A percentile compares a stretch with the other conserved stretches of the same genome.
phyloP scores from a whole-genome alignment of 495 filamentous ascomycete species.

The Cairneyella variabilis region DNA sequence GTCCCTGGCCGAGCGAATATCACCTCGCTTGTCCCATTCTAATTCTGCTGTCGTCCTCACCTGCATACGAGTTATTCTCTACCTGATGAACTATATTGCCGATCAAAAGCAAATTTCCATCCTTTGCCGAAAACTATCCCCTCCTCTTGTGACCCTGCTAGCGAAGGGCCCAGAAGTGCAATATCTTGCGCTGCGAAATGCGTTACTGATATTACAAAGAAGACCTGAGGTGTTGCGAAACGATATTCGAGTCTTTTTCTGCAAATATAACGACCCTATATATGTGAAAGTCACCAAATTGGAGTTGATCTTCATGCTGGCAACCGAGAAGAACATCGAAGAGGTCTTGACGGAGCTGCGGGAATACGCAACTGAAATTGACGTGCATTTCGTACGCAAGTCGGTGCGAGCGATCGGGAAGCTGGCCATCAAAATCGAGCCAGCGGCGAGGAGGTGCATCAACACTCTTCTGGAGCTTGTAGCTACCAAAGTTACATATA shows the following conservation, averaged over 20 bases:
- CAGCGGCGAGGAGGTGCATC: conserved; percentile 85
- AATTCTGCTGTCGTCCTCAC: conserved; percentile 97
- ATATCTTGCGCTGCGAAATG: conserved; percentile 92
- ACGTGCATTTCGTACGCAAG: conserved; percentile 97
- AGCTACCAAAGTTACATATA: conserved; percentile 98
- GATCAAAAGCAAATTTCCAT: conserved; percentile 88
- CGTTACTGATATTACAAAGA: conserved; percentile 87
- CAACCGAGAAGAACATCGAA: conserved; percentile 91
- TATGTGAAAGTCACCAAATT: conserved; percentile 99
- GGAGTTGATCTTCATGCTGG: conserved; percentile 98
- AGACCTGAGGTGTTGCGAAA: conserved; percentile 91
- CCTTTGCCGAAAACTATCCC: conserved; percentile 89
- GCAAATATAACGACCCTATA: conserved; percentile 99
- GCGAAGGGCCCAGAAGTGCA: conserved; percentile 97
- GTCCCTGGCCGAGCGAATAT: conserved; percentile 87
- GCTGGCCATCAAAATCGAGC: conserved; percentile 97
- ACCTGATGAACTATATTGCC: conserved; percentile 98
- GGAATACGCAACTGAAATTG: conserved; percentile 98
- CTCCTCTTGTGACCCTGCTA: conserved; percentile 89
- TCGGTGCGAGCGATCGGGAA: conserved; percentile 97
- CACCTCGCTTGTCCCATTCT: conserved; percentile 88
- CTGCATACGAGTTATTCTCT: conserved; percentile 91
- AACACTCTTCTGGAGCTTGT: conserved; percentile 90
- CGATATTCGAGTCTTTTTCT: conserved; percentile 98
- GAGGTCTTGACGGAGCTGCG: conserved; percentile 92